Evolutionary conservation across 495 filamentous ascomycete species (phyloP).

Genomic region (Articulospora tetracladia): DNA sequence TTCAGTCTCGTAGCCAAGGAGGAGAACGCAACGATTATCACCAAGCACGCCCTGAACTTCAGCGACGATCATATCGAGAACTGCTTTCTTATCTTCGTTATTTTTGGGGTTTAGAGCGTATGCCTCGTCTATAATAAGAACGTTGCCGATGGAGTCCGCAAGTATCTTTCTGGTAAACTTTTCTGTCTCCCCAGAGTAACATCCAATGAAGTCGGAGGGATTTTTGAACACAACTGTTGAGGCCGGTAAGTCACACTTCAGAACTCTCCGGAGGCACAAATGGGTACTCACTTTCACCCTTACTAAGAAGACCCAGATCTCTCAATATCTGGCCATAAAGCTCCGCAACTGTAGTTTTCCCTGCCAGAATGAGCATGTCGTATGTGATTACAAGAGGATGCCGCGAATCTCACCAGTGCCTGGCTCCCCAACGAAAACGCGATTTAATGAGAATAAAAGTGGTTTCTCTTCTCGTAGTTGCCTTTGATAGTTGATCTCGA

Average conservation of each 20-base stretch:
- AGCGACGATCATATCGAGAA: constrained; percentile 75
- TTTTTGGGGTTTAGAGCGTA: constrained; percentile 49
- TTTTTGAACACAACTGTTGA: constrained; percentile 69
- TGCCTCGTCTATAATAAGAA: constrained; percentile 74
- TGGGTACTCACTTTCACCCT: too few species aligned
- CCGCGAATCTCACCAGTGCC: too few species aligned
- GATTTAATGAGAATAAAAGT: constrained; percentile 59
- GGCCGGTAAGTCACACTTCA: too few species aligned
- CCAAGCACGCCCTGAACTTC: constrained; percentile 71
- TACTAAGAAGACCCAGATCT: constrained; percentile 55
- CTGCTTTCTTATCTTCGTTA: constrained; percentile 47
- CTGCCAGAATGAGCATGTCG: too few species aligned
- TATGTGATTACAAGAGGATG: too few species aligned
- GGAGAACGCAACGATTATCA: constrained; percentile 71
- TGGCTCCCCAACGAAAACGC: constrained; percentile 66
- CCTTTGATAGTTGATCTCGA: constrained; percentile 57
- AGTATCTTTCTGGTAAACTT: constrained; percentile 69
- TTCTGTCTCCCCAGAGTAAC: constrained; percentile 60
- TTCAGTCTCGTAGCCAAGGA: constrained; percentile 70
- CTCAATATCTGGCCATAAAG: constrained; percentile 64
- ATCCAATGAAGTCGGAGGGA: constrained; percentile 68
- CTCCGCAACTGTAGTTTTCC: constrained; percentile 75
- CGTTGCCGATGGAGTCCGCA: constrained; percentile 60
- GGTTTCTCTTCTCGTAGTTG: constrained; percentile 55
- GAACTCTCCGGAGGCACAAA: too few species aligned